These are phyloP conservation scores for Toxoplasma gondii DNA, from an alignment of 169 alveolate species.

Conservation along the genomic window DNA sequence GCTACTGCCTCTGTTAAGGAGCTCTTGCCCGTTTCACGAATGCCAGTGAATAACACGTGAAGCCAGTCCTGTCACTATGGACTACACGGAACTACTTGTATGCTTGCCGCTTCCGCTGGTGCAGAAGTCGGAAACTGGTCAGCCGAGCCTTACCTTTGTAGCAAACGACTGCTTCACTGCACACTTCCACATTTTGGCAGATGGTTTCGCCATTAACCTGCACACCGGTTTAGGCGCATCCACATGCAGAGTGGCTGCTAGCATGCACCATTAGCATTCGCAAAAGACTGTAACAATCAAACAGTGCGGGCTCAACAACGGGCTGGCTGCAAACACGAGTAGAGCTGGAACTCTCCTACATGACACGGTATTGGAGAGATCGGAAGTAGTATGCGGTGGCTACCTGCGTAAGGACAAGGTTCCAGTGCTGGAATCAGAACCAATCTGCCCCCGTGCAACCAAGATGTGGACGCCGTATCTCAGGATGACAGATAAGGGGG, in stretches of 20 bases:
- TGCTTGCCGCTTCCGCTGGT: no score
- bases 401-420: no score
- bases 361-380: neutral
- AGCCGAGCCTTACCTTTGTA: neutral
- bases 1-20: no score
- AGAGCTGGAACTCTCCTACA: neutral
- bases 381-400: neutral
- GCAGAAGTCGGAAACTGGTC: neutral
- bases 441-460: no score
- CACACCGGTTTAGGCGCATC: neutral
- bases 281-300: neutral
- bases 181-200: conserved; percentile 15
- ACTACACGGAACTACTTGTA: no score
- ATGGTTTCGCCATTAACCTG: conserved; percentile 32
- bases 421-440: no score
- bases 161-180: conserved; percentile 29
- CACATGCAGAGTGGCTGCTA: neutral
- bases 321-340: neutral
- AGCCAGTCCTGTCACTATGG: neutral
- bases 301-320: neutral
- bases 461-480: no score
- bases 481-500: no score
- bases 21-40: no score
- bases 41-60: no score
- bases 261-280: neutral